Conservation (phyloP, 164 flowering plant genomes). For the Chimonanthus praecox region DNA sequence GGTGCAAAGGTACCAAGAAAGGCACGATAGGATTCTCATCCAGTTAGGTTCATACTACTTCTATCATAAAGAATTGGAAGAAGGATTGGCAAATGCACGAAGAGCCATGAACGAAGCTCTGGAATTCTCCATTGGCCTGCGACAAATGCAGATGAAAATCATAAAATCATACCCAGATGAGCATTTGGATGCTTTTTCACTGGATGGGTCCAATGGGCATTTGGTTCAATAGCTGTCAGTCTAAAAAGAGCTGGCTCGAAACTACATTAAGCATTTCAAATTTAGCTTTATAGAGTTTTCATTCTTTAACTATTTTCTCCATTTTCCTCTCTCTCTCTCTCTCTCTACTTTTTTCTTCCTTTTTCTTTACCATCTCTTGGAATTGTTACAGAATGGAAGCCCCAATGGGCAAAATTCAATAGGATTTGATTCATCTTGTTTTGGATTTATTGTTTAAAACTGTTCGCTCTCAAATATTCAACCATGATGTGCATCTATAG, state of each 20-base stretch:
- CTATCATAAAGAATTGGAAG: constrained; percentile 26
- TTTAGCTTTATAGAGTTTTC: neutral
- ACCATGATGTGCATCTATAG: too few relatives aligned
- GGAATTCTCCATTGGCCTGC: constrained; percentile 30
- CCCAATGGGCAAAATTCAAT: too few relatives aligned
- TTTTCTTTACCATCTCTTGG: neutral
- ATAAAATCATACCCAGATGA: constrained; percentile 26
- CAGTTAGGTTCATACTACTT: constrained; percentile 39
- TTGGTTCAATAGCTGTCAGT: neutral
- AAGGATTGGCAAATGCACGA: constrained; percentile 36
- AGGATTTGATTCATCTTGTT: too few relatives aligned
- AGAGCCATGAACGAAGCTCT: constrained; percentile 44
- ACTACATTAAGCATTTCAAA: too few relatives aligned
- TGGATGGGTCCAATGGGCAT: neutral
- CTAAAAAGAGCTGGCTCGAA: neutral
- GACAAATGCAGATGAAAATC: constrained; percentile 38
- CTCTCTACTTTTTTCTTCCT: too few relatives aligned
- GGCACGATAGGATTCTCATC: constrained; percentile 44
- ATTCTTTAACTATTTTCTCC: neutral
- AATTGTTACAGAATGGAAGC: neutral
- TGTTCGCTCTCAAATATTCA: too few relatives aligned
- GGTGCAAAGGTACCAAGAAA: constrained; percentile 27
- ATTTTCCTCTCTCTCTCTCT: too few relatives aligned
- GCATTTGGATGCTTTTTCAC: constrained; percentile 5
- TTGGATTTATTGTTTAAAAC: too few relatives aligned